Base-by-base conservation (phyloP, 179 eudicot species). In the Beta corolliflora region DNA sequence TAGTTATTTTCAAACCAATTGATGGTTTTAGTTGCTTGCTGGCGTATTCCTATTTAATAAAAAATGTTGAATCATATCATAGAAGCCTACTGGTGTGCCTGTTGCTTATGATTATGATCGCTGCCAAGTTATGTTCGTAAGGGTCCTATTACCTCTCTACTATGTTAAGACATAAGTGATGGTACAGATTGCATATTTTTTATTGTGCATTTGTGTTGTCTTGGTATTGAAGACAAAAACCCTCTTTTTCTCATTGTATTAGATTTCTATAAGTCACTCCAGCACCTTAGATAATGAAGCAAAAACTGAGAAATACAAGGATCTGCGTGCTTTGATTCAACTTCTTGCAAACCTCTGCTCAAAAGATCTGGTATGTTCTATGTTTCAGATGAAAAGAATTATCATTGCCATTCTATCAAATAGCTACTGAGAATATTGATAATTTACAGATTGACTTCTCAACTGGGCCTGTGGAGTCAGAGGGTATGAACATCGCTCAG, bases 301-400 rank as follows among this genome's bases (percentile, higher is more conserved):
- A 68, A 88, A 92, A 87, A 83, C 91, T 19, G 99, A 92, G 88
- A 92, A 91, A 84, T 92, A 91, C 84, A 94, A 86, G 89, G 97
- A 94, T 91, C 85, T 96, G 53, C 96, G 99, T 60, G 99, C 96
- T 81, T 89, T 96, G 70, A 85, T 96, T 81, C 98, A 91, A 83
- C 94, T 96, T 77, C 96, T 96, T 82, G 77, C 94, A 74, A 88
- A 71, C 75, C 92, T 96, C 52, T 96, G 99, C 80, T 88, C 98
- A 29, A 96, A 96, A 76, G 99, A 96, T 91, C 84, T 94, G 93
- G 99, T 96, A 93, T 75, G 81, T 54, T 76, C 59, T n/a, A 44
- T 58, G 21, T 45, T 54, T 64, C 72, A 31, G 36, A 36, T 81
- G 31, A 70, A 78, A 31, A 36, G 14, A 50, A 60, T 63, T 58